These are phyloP conservation scores for Penicillium decumbens DNA, from an alignment of 2,329 filamentous ascomycete genomes.

Conservation along the genomic window DNA sequence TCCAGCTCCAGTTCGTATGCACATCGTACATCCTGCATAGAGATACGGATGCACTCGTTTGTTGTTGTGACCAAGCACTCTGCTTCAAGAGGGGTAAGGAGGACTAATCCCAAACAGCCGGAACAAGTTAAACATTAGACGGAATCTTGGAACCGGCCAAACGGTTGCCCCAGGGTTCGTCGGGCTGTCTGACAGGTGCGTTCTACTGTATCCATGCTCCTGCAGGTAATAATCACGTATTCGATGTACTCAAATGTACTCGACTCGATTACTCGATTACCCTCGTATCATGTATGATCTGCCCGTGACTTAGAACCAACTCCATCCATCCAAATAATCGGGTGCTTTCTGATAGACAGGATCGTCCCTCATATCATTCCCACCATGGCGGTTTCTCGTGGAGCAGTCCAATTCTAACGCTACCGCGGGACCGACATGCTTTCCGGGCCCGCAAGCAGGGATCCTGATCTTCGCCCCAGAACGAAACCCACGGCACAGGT, in stretches of 20 bases:
- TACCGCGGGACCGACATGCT: neutral
- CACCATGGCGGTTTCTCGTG: constrained; percentile 10
- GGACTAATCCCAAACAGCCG: neutral
- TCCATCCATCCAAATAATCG: neutral
- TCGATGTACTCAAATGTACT: too few species aligned
- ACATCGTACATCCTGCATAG: neutral
- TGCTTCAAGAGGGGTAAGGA: neutral
- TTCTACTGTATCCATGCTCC: constrained; percentile 1
- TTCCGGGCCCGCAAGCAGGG: constrained; percentile 2
- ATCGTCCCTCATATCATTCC: constrained; percentile 9
- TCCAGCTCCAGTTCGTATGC: neutral
- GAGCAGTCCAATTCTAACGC: constrained; percentile 3
- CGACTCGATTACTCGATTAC: neutral
- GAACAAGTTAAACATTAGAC: neutral
- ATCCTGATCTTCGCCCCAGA: constrained; percentile 3
- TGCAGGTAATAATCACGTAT: constrained; percentile 10
- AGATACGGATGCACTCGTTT: neutral
- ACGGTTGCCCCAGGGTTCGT: constrained; percentile 27
- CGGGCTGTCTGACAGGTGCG: constrained; percentile 15
- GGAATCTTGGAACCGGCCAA: constrained; percentile 18
- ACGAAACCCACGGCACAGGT: constrained; percentile 1
- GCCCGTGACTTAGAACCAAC: constrained; percentile 4
- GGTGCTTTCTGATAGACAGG: constrained; percentile 6
- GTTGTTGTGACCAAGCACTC: neutral
- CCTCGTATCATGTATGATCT: neutral